Evolutionary conservation across 192 early-diverging fungal species (phyloP), one percentile per base, ranked within the genome.

Genomic region (Mortierella hygrophila): DNA sequence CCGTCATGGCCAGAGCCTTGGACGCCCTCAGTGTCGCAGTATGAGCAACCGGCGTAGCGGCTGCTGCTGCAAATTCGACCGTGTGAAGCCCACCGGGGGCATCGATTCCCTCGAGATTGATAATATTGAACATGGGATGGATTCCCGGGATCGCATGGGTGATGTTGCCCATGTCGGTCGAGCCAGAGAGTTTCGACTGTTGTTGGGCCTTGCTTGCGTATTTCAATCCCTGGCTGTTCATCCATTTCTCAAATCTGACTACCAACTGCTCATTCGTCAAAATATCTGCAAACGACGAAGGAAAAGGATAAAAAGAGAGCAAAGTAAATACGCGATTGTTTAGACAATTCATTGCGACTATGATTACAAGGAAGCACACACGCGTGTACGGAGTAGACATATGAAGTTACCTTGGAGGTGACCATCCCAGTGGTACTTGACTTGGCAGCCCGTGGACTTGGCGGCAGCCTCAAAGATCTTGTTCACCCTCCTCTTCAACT

Each of bases 151-250:
- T 90, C 21, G 81, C 88, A 65, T 94, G 90, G 7, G 93, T 93
- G 35, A 96, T 79, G 70, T 96, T 96, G 35, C 95, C 95, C 89
- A 95, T 93, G 76, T 96, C 95, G 11, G 95, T 94, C 1, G 90
- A 91, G 5, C 92, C 95, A 4, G 80, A 74, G 42, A 81, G 72
- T 21, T 86, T 79, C 6, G 79, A 68, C n/a, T 82, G 79, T 79
- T 91, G 88, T 38, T 88, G 81, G 20, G 55, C 79, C 38, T 83
- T 85, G 49, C 85, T 60, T 0, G 77, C 68, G 55, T 82, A 89
- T 44, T 76, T 54, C 9, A 89, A n/a, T 29, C 89, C 89, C 70
- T 88, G 54, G 29, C 73, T 81, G 21, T 83, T 79, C 92, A 93
- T 92, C 47, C 88, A 41, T 20, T 90, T 77, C 75, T 91, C 89